Base-by-base conservation (phyloP, 1,284 basidiomycete species). In the Tausonia pullulans region DNA sequence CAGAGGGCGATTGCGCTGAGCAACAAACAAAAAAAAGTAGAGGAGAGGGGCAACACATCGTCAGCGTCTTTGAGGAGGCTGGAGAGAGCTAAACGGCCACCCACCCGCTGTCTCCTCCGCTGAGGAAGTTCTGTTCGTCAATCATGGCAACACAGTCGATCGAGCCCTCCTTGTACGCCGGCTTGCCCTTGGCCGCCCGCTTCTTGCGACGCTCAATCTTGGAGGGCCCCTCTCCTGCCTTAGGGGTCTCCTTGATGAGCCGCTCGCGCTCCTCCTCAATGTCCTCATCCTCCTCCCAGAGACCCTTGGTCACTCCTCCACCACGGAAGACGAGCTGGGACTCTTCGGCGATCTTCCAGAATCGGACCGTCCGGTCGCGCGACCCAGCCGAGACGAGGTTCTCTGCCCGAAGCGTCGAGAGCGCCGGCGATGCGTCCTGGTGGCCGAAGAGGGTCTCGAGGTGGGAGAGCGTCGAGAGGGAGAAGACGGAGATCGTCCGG, bases 381-480 rank as follows among this genome's bases (percentile, higher is more conserved):
- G 86, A 88, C 9, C 96, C 95, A 0, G 87, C 87, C 49, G 87
- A 92, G 8, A 98, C 84, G 8, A 88, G 90, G 0, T 86, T 84
- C 71, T 97, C 92, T 3, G 84, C 84, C 43, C 87, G 83, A 5
- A 98, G 81, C 1, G 89, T 81, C 68, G 93, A 89, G 1, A 99
- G 74, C 4, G 80, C 79, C 10, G 89, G 78, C 40, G 96, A 84
- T 39, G 84, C 81, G 72, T 98, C 95, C 79, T 98, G 96, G 73
- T 99, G 95, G 1, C 95, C 95, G 73, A 97, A 99, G 7, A 98
- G 81, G 10, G 95, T 98, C 74, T 99, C 96, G 65, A 98, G 87
- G 72, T 95, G 94, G 4, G 89, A 90, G 78, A 96, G 84, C 0
- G 87, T 85, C 1, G 85, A 81, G 14, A 93, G 79, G 70, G 94